These are phyloP conservation scores for Xerophyta viscosa DNA, from an alignment of 106 monocot species.

Conservation along the genomic window DNA sequence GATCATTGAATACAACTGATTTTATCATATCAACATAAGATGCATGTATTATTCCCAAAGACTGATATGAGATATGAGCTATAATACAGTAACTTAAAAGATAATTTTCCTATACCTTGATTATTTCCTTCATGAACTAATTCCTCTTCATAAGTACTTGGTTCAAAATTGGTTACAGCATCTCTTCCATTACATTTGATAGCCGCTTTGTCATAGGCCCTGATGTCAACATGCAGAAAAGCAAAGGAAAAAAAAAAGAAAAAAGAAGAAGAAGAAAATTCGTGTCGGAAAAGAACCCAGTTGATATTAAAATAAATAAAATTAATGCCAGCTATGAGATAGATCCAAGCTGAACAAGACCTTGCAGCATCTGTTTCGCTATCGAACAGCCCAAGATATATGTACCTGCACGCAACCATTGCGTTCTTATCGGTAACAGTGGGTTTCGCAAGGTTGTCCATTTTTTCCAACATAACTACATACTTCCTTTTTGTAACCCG, in stretches of 20 bases:
- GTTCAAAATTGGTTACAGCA: slow-evolving; percentile 86
- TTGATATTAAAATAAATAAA: slow-evolving; percentile 1
- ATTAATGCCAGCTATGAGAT: slow-evolving; percentile 8
- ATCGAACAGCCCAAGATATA: slow-evolving; percentile 88
- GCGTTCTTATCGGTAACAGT: slow-evolving; percentile 22
- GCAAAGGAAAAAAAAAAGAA: too few species aligned
- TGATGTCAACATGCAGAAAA: too few species aligned
- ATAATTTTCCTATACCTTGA: slow-evolving; percentile 41
- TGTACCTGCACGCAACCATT: slow-evolving; percentile 69
- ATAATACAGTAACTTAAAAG: background rate
- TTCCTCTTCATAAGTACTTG: too few species aligned
- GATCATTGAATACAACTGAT: slow-evolving; percentile 23
- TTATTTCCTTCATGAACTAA: slow-evolving; percentile 22
- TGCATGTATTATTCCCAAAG: background rate
- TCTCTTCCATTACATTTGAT: slow-evolving; percentile 77
- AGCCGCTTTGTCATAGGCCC: slow-evolving; percentile 78
- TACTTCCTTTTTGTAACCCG: background rate
- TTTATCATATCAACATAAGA: slow-evolving; percentile 1
- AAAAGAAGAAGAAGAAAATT: slow-evolving; percentile 13
- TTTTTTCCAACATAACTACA: too few species aligned
- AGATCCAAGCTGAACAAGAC: slow-evolving; percentile 20
- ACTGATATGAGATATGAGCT: background rate
- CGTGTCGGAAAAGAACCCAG: slow-evolving; percentile 4
- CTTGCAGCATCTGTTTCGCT: slow-evolving; percentile 85
- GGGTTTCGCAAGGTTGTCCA: slow-evolving; percentile 3